Evolutionary conservation across 441 rosid genomes (phyloP).

Genomic region (Iberis amara): DNA sequence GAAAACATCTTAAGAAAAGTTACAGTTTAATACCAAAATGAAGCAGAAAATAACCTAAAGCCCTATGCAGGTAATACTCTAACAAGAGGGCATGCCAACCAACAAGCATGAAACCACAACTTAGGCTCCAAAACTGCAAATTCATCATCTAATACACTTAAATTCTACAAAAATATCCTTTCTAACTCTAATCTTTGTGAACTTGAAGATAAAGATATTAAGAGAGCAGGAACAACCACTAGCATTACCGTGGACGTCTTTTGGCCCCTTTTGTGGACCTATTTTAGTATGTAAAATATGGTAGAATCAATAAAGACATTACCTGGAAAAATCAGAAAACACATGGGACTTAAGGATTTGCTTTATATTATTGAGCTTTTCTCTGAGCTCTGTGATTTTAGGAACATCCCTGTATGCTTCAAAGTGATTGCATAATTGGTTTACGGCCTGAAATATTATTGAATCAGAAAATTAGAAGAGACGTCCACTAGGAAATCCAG

Average conservation of each 20-base stretch:
- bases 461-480: background rate
- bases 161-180: background rate
- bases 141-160: background rate
- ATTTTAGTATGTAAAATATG: background rate
- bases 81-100: constrained; percentile 2
- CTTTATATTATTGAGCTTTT: constrained; percentile 89
- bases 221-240: constrained; percentile 10
- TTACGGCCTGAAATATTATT: constrained; percentile 80
- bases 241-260: constrained; percentile 20
- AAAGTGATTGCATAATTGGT: constrained; percentile 94
- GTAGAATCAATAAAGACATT: constrained; percentile 14
- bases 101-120: constrained; percentile 14
- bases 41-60: constrained; percentile 11
- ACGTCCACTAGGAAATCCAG: constrained; percentile 6
- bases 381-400: constrained; percentile 94
- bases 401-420: constrained; percentile 98
- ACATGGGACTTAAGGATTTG: constrained; percentile 94
- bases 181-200: constrained; percentile 1
- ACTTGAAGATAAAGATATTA: background rate
- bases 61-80: background rate
- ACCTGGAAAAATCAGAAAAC: constrained; percentile 97
- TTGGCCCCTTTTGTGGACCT: background rate
- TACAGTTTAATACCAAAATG: background rate
- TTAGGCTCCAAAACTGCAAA: background rate
- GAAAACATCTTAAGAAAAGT: background rate